Base-by-base conservation (phyloP, 2,329 filamentous ascomycete species). In the Pseudogymnoascus sp. region DNA sequence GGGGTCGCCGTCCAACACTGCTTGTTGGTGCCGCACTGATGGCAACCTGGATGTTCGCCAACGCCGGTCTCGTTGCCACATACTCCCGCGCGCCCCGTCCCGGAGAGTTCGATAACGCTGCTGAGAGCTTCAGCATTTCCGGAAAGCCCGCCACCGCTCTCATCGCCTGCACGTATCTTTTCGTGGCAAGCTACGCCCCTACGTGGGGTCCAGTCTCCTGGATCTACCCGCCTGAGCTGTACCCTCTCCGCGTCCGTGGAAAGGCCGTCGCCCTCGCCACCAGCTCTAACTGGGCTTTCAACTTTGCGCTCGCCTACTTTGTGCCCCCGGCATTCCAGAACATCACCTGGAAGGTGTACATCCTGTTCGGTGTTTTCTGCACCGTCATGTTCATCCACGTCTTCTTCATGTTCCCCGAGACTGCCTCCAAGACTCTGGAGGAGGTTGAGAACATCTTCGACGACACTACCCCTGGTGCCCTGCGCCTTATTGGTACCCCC, bases 1-100 rank as follows among this genome's bases (percentile, higher is more conserved):
- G 87, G 84, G 90, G 90, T 54, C 88, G 89, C 65, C 88, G 88
- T 41, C 77, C 77, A 1, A 82, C 86, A 4, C 77, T 90, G 35
- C 76, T 90, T n/a, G 69, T 84, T 25, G 88, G 87, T 57, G 81
- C 84, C 6, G 72, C 79, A 12, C 74, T 87, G 60, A 71, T 72
- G 70, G 67, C 68, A 63, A 62, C 61, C 28, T 80, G 74, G 72
- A 72, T 79, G 60, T 76, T 73, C 65, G 67, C 77, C 69, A 80
- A 78, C 60, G 78, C 77, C 9, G 76, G 72, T 47, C 67, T 81
- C 8, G 75, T 81, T 58, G 77, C 74, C 2, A 69, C 72, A 3
- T 77, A 79, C 67, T 74, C 75, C 12, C 70, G 67, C 34, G 68
- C 67, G 1, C 73, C 74, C 5, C 61, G 62, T 6, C 65, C 68